A percentile compares a stretch with the other conserved stretches of the same genome.
Conservation (phyloP, 768 basidiomycete species). For the Kwoniella sp. region DNA sequence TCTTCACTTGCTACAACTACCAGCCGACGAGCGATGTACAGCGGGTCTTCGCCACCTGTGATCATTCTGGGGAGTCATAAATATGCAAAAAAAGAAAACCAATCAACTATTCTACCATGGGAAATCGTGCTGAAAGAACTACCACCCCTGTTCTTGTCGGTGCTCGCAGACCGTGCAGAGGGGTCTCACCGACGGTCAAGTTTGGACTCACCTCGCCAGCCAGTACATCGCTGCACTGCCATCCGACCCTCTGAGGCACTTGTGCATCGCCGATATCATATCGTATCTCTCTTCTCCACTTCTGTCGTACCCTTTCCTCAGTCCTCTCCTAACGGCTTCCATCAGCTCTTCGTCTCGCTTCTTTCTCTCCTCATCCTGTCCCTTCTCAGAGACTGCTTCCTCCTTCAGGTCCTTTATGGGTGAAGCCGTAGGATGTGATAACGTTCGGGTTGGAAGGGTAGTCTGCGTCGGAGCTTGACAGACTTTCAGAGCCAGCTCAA, state of each 20-base stretch:
- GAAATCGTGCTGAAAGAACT: not conserved
- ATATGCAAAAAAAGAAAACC: not conserved
- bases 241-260: conserved; percentile 76
- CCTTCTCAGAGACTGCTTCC: not conserved
- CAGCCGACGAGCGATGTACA: conserved; percentile 72
- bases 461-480: conserved; percentile 38
- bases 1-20: conserved; percentile 84
- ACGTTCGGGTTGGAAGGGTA: not conserved
- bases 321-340: conserved; percentile 56
- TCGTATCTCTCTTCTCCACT: conserved; percentile 76
- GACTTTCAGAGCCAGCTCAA: conserved; percentile 67
- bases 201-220: conserved; percentile 64
- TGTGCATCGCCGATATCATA: conserved; percentile 82
- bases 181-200: too few relatives aligned
- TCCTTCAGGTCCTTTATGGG: too few relatives aligned
- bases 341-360: conserved; percentile 63
- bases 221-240: conserved; percentile 81
- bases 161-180: not conserved
- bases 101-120: not conserved
- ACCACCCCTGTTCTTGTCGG: not conserved
- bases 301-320: conserved; percentile 74
- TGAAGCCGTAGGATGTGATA: too few relatives aligned
- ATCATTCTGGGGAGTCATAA: conserved; percentile 64
- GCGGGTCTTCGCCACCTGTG: conserved; percentile 75
- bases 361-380: conserved; percentile 26